Evolutionary conservation across 345 rosid genomes (phyloP).

Genomic region (Gossypium rotundifolium): DNA sequence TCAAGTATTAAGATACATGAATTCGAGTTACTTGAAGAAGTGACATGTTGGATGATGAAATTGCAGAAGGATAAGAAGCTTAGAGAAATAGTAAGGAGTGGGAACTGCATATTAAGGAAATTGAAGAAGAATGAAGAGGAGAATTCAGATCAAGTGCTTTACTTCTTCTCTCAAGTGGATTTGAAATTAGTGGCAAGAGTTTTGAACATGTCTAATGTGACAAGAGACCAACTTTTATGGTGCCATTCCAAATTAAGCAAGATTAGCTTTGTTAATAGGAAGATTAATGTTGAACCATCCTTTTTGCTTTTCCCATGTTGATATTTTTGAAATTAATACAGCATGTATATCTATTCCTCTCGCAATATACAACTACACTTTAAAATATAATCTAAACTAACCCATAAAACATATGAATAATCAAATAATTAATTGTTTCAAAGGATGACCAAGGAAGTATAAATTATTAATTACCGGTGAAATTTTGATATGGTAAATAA

Average conservation of each 20-base stretch:
- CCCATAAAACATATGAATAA: too few relatives aligned
- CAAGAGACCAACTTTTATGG: slow-evolving; percentile 74
- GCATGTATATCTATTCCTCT: too few relatives aligned
- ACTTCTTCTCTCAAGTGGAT: slow-evolving; percentile 89
- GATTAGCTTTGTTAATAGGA: slow-evolving; percentile 57
- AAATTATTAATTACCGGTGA: too few relatives aligned
- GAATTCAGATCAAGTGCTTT: slow-evolving; percentile 47
- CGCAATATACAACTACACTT: too few relatives aligned
- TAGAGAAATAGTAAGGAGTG: slow-evolving; percentile 44
- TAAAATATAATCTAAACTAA: too few relatives aligned
- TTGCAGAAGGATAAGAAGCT: slow-evolving; percentile 67
- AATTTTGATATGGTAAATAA: too few relatives aligned
- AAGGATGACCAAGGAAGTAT: too few relatives aligned
- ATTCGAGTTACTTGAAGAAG: too few relatives aligned
- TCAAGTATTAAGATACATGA: not conserved
- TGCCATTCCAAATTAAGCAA: slow-evolving; percentile 56
- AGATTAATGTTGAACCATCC: slow-evolving; percentile 70
- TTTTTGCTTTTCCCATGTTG: slow-evolving; percentile 72
- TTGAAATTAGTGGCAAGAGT: slow-evolving; percentile 83
- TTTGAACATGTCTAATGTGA: slow-evolving; percentile 68
- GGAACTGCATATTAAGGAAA: slow-evolving; percentile 49
- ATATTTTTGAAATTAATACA: not conserved
- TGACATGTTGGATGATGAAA: not conserved
- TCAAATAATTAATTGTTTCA: too few relatives aligned
- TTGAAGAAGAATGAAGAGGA: slow-evolving; percentile 37